Conservation (phyloP, 495 filamentous ascomycete genomes). For the Daldinia caldariorum region DNA sequence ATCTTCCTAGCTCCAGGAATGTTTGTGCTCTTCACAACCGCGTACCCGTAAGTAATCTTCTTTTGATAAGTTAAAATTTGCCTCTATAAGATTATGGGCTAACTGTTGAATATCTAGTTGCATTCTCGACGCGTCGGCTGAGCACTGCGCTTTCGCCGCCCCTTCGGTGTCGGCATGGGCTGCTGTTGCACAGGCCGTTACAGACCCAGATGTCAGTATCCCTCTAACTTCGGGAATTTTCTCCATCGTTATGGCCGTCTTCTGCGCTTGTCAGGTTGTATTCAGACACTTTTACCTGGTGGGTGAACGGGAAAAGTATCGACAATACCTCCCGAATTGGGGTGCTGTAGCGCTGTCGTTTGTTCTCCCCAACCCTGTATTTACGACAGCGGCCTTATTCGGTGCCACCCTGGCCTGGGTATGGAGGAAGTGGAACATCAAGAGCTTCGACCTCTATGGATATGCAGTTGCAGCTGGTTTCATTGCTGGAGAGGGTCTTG, state of each 20-base stretch:
- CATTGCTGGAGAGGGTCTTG: slow-evolving; percentile 74
- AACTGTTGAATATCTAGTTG: slow-evolving; percentile 45
- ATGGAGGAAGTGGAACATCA: slow-evolving; percentile 67
- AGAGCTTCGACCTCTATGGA: slow-evolving; percentile 68
- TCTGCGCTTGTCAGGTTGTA: slow-evolving; percentile 61
- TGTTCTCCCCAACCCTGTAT: slow-evolving; percentile 66
- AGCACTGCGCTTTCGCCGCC: slow-evolving; percentile 63
- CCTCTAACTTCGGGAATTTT: slow-evolving; percentile 66
- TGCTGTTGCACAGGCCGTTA: slow-evolving; percentile 72
- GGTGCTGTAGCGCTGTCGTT: slow-evolving; percentile 72
- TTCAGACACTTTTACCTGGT: slow-evolving; percentile 68
- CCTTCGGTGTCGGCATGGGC: slow-evolving; percentile 74
- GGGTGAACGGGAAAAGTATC: slow-evolving; percentile 64
- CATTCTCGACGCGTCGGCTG: slow-evolving; percentile 58
- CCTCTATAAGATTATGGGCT: background rate
- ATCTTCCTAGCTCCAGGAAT: slow-evolving; percentile 71
- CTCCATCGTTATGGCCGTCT: slow-evolving; percentile 63
- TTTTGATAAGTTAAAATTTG: background rate
- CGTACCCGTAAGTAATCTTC: slow-evolving; percentile 59
- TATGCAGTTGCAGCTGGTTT: slow-evolving; percentile 73
- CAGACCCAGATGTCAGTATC: slow-evolving; percentile 65
- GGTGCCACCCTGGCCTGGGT: slow-evolving; percentile 65
- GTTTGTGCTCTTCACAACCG: slow-evolving; percentile 70
- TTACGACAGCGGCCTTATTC: slow-evolving; percentile 66
- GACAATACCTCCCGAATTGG: slow-evolving; percentile 72